A percentile compares a stretch with the other conserved stretches of the same genome.
These are phyloP conservation scores for Fusarium illudens DNA, from an alignment of 2,329 filamentous ascomycete species.

Conservation along the genomic window DNA sequence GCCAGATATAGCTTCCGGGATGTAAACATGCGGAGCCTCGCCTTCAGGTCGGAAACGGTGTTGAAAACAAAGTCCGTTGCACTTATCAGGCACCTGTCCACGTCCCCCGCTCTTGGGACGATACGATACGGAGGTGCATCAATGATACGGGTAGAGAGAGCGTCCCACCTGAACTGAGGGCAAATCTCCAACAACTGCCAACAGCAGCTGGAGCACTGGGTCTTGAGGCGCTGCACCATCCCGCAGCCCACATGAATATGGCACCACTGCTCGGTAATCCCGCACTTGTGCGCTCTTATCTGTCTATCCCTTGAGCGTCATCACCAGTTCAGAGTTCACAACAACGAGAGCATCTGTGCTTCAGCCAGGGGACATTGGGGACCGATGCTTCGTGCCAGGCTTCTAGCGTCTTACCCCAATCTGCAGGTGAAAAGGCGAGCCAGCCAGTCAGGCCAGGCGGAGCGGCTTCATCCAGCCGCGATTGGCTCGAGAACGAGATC, in stretches of 20 bases:
- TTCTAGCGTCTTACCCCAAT: constrained; percentile 38
- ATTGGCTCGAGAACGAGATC: constrained; percentile 28
- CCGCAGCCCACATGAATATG: neutral
- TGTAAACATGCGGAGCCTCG: neutral
- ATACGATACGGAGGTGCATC: constrained; percentile 8
- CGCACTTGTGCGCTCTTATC: constrained; percentile 2
- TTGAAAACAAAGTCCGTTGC: neutral
- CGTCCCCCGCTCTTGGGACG: neutral
- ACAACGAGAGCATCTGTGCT: constrained; percentile 4
- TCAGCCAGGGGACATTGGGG: constrained; percentile 8
- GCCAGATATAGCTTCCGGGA: neutral
- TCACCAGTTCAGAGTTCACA: constrained; percentile 3
- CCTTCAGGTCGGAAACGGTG: neutral
- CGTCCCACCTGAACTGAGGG: neutral
- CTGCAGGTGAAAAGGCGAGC: constrained; percentile 26
- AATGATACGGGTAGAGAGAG: neutral
- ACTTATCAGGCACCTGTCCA: neutral
- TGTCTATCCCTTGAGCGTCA: neutral
- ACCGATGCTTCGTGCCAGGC: constrained; percentile 25
- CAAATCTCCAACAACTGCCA: neutral
- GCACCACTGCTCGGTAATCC: constrained; percentile 14
- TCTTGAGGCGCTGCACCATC: neutral
- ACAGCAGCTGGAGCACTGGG: neutral
- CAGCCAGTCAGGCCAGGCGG: constrained; percentile 20
- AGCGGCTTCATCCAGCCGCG: neutral